Percentiles rank a stretch among this genome's conserved stretches.
These are phyloP conservation scores for Pichia manshurica DNA, from an alignment of 805 yeast genomes.

Conservation along the genomic window DNA sequence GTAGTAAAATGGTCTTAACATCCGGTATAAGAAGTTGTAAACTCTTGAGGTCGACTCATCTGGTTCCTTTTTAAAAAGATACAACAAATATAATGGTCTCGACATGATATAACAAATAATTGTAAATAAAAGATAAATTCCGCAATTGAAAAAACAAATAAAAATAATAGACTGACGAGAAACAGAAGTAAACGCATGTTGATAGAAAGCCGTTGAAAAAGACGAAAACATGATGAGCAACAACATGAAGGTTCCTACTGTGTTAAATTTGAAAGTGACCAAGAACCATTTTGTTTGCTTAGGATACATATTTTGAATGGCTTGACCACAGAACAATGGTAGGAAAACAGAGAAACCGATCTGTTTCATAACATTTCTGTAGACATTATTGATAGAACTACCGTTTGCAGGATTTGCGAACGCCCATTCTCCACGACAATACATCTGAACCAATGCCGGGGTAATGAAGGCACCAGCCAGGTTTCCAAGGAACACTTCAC, in stretches of 20 bases:
- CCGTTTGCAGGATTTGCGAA: constrained; percentile 75
- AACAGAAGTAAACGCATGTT: constrained; percentile 56
- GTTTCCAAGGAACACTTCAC: constrained; percentile 84
- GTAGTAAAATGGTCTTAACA: constrained; percentile 54
- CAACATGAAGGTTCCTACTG: constrained; percentile 76
- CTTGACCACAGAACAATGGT: constrained; percentile 84
- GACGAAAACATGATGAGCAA: constrained; percentile 50
- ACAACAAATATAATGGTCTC: constrained; percentile 46
- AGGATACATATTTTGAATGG: constrained; percentile 62
- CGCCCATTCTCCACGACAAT: constrained; percentile 48
- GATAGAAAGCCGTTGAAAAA: constrained; percentile 80
- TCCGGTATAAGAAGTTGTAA: constrained; percentile 40
- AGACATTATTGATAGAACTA: constrained; percentile 48
- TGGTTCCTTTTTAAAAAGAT: constrained; percentile 30
- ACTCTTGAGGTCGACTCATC: constrained; percentile 29
- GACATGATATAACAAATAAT: constrained; percentile 51
- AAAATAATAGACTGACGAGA: constrained; percentile 56
- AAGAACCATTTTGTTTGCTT: constrained; percentile 54
- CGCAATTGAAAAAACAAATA: constrained; percentile 74
- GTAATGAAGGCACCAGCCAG: constrained; percentile 79
- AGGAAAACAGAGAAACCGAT: constrained; percentile 72
- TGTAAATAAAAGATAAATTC: constrained; percentile 72
- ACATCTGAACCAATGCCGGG: constrained; percentile 78
- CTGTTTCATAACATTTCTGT: constrained; percentile 77
- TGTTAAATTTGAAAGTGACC: constrained; percentile 48